A percentile compares a stretch with the other conserved stretches of the same genome.
These are phyloP conservation scores for Globisporangium polare DNA, from an alignment of 352 stramenopile species.

Conservation along the genomic window DNA sequence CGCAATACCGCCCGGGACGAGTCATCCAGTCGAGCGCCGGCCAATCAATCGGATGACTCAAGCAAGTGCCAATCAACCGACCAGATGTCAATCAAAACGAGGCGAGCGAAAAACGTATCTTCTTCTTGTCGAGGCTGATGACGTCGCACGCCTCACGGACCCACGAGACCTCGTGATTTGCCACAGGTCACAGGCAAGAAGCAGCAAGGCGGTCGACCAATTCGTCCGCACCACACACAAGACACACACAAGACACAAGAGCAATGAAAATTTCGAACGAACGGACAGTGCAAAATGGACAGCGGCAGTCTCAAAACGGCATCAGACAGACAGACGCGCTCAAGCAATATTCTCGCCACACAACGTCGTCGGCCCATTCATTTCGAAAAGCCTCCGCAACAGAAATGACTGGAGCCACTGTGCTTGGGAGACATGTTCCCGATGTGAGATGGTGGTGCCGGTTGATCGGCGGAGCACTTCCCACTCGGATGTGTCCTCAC, in stretches of 20 bases:
- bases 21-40: background rate
- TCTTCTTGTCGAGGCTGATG: background rate
- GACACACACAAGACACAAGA: no score
- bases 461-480: background rate
- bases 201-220: no score
- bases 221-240: background rate
- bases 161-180: background rate
- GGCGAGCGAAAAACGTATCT: slow-evolving; percentile 1
- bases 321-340: background rate
- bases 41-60: background rate
- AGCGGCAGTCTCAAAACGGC: slow-evolving; percentile 2
- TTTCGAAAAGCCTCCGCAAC: background rate
- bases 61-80: background rate
- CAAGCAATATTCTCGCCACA: background rate
- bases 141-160: slow-evolving; percentile 5
- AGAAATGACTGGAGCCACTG: no score
- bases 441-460: no score
- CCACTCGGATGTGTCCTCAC: slow-evolving; percentile 1
- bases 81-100: background rate
- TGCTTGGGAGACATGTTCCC: no score
- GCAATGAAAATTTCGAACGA: background rate
- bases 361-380: background rate
- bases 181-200: no score
- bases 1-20: background rate
- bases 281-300: background rate